Percentiles rank a stretch among this genome's conserved stretches.
phyloP scores from a whole-genome alignment of 345 rosid genomes.

The Punica granatum region DNA sequence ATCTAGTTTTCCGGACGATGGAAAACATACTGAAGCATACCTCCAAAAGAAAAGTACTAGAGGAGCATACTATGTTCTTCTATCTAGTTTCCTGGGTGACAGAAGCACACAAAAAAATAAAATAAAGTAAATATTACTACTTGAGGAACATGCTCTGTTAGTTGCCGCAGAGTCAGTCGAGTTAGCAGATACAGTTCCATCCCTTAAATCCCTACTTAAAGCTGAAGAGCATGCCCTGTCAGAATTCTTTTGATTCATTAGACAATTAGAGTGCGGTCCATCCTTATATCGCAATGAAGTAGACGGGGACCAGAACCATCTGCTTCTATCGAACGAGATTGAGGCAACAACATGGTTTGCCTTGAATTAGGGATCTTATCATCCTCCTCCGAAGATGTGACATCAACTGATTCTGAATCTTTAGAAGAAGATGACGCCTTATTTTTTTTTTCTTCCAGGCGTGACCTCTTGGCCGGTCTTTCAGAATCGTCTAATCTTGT shows the following conservation, averaged over 20 bases:
- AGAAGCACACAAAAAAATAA: background rate
- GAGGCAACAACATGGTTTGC: background rate
- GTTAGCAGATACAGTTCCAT: background rate
- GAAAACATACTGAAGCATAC: background rate
- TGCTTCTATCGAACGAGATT: too few species aligned
- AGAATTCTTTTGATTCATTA: background rate
- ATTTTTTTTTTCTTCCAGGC: constrained; percentile 16
- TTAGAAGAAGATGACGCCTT: constrained; percentile 9
- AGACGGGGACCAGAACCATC: too few species aligned
- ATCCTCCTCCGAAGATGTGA: background rate
- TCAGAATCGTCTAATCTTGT: constrained; percentile 8
- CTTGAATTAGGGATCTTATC: background rate
- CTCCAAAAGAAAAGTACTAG: background rate
- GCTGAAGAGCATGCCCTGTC: background rate
- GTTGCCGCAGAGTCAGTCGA: background rate
- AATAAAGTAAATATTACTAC: background rate
- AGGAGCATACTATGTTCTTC: too few species aligned
- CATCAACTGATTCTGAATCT: constrained; percentile 7
- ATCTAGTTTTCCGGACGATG: background rate
- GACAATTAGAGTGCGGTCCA: too few species aligned
- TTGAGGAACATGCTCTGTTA: background rate
- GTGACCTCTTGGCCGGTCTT: constrained; percentile 22
- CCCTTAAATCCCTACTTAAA: too few species aligned
- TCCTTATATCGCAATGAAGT: too few species aligned
- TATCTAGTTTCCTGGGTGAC: too few species aligned